These are phyloP conservation scores for Pyrenula massariospora DNA, from an alignment of 495 filamentous ascomycete genomes.

Conservation along the genomic window DNA sequence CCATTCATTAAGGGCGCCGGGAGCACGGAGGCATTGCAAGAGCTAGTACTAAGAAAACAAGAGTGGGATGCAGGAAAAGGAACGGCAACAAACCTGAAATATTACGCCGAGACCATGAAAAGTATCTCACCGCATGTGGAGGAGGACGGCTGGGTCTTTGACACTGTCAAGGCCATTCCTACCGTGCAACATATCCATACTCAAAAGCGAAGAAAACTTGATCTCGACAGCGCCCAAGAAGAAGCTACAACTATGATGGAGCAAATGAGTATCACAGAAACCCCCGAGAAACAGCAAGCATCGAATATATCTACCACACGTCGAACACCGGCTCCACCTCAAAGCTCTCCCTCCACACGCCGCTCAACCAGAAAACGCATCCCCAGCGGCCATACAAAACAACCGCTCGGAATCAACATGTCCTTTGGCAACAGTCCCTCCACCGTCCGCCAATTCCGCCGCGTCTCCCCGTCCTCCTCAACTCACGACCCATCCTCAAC, in stretches of 20 bases:
- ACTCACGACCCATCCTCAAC: constrained; percentile 28
- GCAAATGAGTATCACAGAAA: constrained; percentile 26
- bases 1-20: constrained; percentile 79
- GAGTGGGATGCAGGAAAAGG: constrained; percentile 59
- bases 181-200: constrained; percentile 21
- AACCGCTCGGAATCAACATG: constrained; percentile 71
- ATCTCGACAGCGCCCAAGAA: constrained; percentile 3
- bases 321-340: constrained; percentile 36
- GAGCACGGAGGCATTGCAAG: constrained; percentile 71
- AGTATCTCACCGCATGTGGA: constrained; percentile 59
- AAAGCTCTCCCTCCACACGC: constrained; percentile 29
- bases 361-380: constrained; percentile 33
- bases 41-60: constrained; percentile 76
- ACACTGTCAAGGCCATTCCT: constrained; percentile 65
- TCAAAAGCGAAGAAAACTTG: constrained; percentile 12
- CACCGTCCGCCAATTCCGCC: constrained; percentile 79
- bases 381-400: constrained; percentile 46
- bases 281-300: constrained; percentile 24
- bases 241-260: constrained; percentile 29
- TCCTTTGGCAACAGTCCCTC: constrained; percentile 85
- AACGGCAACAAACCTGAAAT: constrained; percentile 51
- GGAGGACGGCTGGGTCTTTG: constrained; percentile 93
- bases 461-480: constrained; percentile 47
- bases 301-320: constrained; percentile 34
- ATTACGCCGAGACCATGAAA: constrained; percentile 80